phyloP scores from a whole-genome alignment of 345 rosid genomes.

The Nephelium lappaceum region DNA sequence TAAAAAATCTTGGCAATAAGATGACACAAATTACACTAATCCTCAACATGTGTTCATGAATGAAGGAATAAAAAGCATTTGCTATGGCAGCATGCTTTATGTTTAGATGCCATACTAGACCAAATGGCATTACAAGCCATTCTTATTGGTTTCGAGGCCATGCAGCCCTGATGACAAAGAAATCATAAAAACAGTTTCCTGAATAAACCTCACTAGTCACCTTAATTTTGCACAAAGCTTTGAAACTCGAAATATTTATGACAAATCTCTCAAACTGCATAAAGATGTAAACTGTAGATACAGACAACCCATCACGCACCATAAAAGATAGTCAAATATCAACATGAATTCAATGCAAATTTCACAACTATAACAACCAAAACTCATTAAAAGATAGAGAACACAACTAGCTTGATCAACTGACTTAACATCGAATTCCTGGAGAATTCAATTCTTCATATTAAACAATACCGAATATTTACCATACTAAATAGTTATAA shows the following conservation, averaged over 20 bases:
- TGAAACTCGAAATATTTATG: neutral
- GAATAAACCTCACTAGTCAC: neutral
- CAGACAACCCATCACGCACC: neutral
- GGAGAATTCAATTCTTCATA: neutral
- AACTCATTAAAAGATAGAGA: neutral
- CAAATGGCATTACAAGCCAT: neutral
- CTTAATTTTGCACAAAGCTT: neutral
- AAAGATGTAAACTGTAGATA: neutral
- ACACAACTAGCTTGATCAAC: neutral
- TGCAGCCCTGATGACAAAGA: neutral
- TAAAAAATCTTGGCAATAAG: neutral
- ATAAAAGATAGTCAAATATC: too few relatives aligned
- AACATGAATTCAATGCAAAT: neutral
- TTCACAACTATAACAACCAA: neutral
- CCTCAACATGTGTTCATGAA: neutral
- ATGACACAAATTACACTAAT: constrained; percentile 1
- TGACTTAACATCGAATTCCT: neutral
- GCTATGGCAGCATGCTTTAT: neutral
- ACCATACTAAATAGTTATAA: neutral
- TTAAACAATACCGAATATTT: neutral
- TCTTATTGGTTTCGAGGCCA: neutral
- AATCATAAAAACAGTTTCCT: too few relatives aligned
- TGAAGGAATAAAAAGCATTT: neutral
- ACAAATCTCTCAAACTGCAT: neutral
- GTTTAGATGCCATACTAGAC: neutral